phyloP scores from a whole-genome alignment of 2,329 filamentous ascomycete species.

The Geosmithia flava region DNA sequence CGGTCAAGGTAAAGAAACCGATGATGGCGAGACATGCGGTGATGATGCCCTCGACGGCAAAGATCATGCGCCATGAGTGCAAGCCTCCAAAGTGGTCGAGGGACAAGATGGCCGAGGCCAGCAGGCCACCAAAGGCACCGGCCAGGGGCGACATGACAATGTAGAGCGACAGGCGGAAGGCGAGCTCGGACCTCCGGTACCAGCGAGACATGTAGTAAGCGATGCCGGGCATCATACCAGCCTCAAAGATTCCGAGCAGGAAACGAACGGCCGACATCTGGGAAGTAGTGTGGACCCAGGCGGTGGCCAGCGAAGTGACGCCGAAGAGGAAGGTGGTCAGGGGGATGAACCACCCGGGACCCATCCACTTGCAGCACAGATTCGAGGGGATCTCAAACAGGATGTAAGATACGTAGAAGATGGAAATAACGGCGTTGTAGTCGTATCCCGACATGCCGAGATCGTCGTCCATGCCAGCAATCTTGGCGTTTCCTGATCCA shows the following conservation, averaged over 20 bases:
- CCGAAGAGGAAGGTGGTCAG: conserved; percentile 50
- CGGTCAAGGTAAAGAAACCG: conserved; percentile 52
- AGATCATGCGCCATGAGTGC: conserved; percentile 55
- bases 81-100: conserved; percentile 46
- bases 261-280: conserved; percentile 50
- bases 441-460: conserved; percentile 48
- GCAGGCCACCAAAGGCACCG: conserved; percentile 57
- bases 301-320: conserved; percentile 49
- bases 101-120: conserved; percentile 51
- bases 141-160: conserved; percentile 60
- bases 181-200: conserved; percentile 58
- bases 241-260: conserved; percentile 56
- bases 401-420: conserved; percentile 65
- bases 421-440: conserved; percentile 55
- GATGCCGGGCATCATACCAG: conserved; percentile 62
- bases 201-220: conserved; percentile 62
- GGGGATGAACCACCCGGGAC: conserved; percentile 62
- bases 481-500: conserved; percentile 48
- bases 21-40: conserved; percentile 40
- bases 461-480: conserved; percentile 53
- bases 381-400: conserved; percentile 60
- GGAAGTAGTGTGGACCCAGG: conserved; percentile 45
- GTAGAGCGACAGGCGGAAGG: conserved; percentile 55
- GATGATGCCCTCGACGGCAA: conserved; percentile 57
- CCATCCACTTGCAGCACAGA: conserved; percentile 57